Conservation (phyloP, 1,139 yeast genomes). For the Magnusiomyces suaveolens region DNA sequence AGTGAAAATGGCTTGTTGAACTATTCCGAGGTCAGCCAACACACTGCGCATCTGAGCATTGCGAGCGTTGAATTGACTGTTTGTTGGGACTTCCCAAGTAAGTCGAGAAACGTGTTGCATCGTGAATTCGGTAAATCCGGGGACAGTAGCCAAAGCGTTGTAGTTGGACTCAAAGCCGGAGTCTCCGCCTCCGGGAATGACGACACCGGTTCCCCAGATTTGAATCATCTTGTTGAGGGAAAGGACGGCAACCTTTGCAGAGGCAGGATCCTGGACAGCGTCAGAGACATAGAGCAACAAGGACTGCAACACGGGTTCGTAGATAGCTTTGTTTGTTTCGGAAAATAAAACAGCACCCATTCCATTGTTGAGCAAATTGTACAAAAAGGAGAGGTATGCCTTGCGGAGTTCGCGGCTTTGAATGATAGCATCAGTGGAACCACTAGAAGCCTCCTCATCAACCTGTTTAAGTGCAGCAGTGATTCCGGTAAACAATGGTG, state of each 20-base stretch:
- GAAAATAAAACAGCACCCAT: constrained; percentile 69
- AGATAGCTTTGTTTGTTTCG: constrained; percentile 49
- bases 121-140: constrained; percentile 58
- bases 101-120: constrained; percentile 60
- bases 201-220: constrained; percentile 59
- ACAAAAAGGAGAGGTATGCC: constrained; percentile 58
- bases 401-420: constrained; percentile 46
- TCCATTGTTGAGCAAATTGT: constrained; percentile 65
- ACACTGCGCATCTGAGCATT: constrained; percentile 74
- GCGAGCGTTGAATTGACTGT: constrained; percentile 54
- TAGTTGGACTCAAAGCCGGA: constrained; percentile 35
- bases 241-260: constrained; percentile 61
- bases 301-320: constrained; percentile 56
- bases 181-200: constrained; percentile 27
- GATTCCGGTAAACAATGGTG: constrained; percentile 64
- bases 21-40: constrained; percentile 63
- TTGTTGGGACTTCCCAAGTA: constrained; percentile 71
- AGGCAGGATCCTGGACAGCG: constrained; percentile 36
- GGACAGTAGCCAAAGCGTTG: constrained; percentile 49
- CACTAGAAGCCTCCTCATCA: constrained; percentile 30
- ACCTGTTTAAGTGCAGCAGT: constrained; percentile 45
- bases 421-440: constrained; percentile 37
- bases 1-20: constrained; percentile 53
- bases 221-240: constrained; percentile 59
- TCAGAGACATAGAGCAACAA: constrained; percentile 61